These are phyloP conservation scores for Coffea canephora DNA, from an alignment of 257 asterid genomes.

Conservation along the genomic window DNA sequence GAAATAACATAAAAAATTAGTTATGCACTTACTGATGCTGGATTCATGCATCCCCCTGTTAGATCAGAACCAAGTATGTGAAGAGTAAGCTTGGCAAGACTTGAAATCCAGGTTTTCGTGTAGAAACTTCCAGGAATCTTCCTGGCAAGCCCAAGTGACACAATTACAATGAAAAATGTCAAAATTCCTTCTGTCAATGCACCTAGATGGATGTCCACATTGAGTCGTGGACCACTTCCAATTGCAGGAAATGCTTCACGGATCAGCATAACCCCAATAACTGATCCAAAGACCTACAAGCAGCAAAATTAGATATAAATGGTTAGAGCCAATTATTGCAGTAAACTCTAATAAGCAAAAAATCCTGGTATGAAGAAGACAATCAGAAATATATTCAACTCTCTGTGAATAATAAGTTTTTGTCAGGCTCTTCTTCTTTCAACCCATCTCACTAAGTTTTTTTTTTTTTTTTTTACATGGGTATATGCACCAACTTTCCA, in stretches of 20 bases:
- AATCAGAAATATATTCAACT: not conserved
- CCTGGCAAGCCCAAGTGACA: constrained; percentile 55
- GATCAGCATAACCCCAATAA: constrained; percentile 67
- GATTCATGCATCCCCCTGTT: constrained; percentile 98
- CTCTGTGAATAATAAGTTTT: not conserved
- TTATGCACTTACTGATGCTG: constrained; percentile 69
- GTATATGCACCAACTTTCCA: not conserved
- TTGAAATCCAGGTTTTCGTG: constrained; percentile 87
- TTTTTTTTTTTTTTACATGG: not conserved
- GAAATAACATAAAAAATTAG: not conserved
- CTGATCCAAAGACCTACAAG: constrained; percentile 68
- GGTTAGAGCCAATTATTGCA: not conserved
- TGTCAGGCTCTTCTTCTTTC: not conserved
- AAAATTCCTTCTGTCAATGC: constrained; percentile 81
- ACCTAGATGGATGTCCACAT: constrained; percentile 67
- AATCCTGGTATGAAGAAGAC: not conserved
- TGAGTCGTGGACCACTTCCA: constrained; percentile 63
- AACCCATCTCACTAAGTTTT: too few relatives aligned
- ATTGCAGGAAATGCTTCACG: constrained; percentile 50
- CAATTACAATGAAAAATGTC: constrained; percentile 54
- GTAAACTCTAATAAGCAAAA: not conserved
- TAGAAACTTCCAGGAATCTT: constrained; percentile 45
- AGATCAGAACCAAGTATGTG: constrained; percentile 87
- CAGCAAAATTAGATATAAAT: not conserved
- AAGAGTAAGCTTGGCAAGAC: constrained; percentile 71